Evolutionary conservation across 169 alveolate species (phyloP).

Genomic region (Plasmodium adleri): DNA sequence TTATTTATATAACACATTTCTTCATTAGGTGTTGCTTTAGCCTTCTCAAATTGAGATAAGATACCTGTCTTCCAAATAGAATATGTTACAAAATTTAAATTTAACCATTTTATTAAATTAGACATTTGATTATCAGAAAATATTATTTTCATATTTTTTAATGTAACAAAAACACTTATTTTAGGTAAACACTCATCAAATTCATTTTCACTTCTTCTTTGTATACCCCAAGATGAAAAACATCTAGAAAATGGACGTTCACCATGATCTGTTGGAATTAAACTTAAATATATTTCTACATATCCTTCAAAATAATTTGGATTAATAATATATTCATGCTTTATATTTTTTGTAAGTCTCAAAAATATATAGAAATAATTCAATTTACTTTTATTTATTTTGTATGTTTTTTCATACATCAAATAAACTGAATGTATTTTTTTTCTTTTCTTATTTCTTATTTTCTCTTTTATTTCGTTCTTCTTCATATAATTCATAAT

Average conservation of each 20-base stretch:
- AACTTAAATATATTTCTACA: conserved; percentile 74
- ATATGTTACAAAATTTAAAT: conserved; percentile 40
- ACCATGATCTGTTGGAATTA: conserved; percentile 77
- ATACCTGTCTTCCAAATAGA: conserved; percentile 65
- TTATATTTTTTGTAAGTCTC: conserved; percentile 68
- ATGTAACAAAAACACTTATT: conserved; percentile 62
- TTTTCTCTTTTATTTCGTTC: conserved; percentile 72
- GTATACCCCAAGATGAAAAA: conserved; percentile 75
- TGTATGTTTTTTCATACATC: conserved; percentile 71
- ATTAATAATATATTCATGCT: conserved; percentile 68
- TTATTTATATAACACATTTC: conserved; percentile 71
- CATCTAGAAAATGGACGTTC: conserved; percentile 73
- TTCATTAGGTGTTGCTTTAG: conserved; percentile 55
- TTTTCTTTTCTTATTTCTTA: conserved; percentile 59
- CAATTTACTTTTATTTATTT: conserved; percentile 55
- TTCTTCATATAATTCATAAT: conserved; percentile 30
- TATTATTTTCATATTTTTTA: conserved; percentile 69
- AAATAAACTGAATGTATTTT: conserved; percentile 73
- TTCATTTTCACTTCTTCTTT: conserved; percentile 70
- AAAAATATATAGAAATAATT: conserved; percentile 51
- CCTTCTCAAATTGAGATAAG: conserved; percentile 68
- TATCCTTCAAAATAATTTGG: conserved; percentile 71
- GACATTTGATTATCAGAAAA: conserved; percentile 71
- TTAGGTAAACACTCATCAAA: conserved; percentile 75
- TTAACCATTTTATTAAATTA: conserved; percentile 67